Evolutionary conservation across 192 early-diverging fungal genomes (phyloP).

Genomic region (Thoreauomyces humboldtii): DNA sequence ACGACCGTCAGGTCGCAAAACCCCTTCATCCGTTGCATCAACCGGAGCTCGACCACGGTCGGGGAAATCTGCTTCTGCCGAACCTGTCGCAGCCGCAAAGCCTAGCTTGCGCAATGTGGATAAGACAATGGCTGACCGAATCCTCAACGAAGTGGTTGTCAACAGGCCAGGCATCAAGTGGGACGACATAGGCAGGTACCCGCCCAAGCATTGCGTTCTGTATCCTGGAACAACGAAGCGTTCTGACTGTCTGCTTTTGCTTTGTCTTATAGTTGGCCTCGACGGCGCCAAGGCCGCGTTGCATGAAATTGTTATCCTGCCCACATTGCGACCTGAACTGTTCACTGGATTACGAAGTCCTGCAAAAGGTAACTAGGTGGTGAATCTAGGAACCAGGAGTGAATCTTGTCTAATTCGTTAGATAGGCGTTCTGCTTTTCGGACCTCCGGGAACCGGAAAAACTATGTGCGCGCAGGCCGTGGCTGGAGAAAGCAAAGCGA

Average conservation of each 20-base stretch:
- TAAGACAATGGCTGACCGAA: conserved; percentile 41
- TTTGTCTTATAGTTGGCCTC: conserved; percentile 36
- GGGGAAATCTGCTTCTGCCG: no score
- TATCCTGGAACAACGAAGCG: no score
- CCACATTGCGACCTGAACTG: conserved; percentile 53
- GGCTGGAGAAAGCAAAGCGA: conserved; percentile 49
- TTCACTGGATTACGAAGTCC: conserved; percentile 55
- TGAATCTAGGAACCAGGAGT: background rate
- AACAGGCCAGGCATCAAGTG: conserved; percentile 43
- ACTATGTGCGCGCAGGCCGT: conserved; percentile 61
- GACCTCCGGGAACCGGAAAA: conserved; percentile 57
- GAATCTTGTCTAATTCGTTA: no score
- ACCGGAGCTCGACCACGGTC: no score
- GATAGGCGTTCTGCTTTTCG: conserved; percentile 50
- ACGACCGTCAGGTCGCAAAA: no score
- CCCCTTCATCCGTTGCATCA: no score
- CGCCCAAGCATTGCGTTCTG: no score
- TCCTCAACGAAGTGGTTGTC: conserved; percentile 54
- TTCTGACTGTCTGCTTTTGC: no score
- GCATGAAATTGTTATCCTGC: conserved; percentile 57
- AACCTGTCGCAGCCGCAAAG: no score
- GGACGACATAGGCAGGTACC: conserved; percentile 46
- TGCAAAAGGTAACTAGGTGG: conserved; percentile 27
- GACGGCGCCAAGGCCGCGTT: conserved; percentile 48
- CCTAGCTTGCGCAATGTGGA: conserved; percentile 29